Percentiles rank a stretch among this genome's conserved stretches.
Evolutionary conservation across 2,329 filamentous ascomycete species (phyloP).

Genomic region (Elsinoe australis): DNA sequence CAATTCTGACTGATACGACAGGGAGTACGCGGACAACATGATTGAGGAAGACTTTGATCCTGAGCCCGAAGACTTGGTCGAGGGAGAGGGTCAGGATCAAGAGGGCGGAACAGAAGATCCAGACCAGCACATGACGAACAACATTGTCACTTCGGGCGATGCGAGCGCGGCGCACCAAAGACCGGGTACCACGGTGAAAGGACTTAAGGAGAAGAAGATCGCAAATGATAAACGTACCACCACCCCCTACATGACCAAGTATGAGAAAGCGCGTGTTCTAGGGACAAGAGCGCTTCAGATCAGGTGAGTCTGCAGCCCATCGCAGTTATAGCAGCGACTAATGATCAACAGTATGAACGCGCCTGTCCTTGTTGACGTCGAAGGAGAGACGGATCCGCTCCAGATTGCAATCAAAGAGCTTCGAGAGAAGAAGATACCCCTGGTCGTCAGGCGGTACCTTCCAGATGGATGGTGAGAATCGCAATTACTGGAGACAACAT

Average conservation of each 20-base stretch:
- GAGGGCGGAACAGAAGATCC: conserved; percentile 25
- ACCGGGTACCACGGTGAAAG: conserved; percentile 49
- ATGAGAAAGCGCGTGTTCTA: conserved; percentile 87
- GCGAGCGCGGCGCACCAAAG: conserved; percentile 41
- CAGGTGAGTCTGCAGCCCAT: conserved; percentile 61
- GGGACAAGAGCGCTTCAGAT: conserved; percentile 93
- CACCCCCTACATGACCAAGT: conserved; percentile 99
- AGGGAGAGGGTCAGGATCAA: conserved; percentile 43
- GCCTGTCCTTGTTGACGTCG: conserved; percentile 88
- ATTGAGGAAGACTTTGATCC: conserved; percentile 31
- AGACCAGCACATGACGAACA: conserved; percentile 31
- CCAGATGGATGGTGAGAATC: conserved; percentile 94
- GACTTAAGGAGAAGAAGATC: conserved; percentile 72
- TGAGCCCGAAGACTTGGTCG: conserved; percentile 49
- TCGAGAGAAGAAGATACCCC: conserved; percentile 94
- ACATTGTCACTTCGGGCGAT: conserved; percentile 45
- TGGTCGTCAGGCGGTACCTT: conserved; percentile 90
- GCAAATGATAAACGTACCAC: conserved; percentile 80
- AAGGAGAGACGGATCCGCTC: conserved; percentile 94
- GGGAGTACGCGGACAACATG: conserved; percentile 33
- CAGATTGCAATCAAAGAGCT: conserved; percentile 98
- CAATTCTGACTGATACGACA: conserved; percentile 16
- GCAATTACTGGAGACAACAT: no score
- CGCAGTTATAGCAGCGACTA: no score
- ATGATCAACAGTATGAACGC: conserved; percentile 99